phyloP scores from a whole-genome alignment of 768 basidiomycete species.

The Leccinum imitatum region DNA sequence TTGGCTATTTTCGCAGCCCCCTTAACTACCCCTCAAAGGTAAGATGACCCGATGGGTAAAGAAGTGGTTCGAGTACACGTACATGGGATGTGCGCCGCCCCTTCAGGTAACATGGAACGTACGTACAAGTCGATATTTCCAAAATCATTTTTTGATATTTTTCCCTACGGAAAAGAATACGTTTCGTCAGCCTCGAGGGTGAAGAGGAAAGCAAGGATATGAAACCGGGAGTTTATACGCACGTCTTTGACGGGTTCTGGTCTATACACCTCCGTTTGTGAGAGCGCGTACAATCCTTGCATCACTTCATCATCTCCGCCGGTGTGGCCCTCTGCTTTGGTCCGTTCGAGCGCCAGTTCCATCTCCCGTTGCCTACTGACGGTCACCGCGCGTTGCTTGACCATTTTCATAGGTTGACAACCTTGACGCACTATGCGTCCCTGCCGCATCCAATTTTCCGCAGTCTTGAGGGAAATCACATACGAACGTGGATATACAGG shows the following conservation, averaged over 20 bases:
- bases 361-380: slow-evolving; percentile 73
- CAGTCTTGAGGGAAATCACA: slow-evolving; percentile 83
- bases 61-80: slow-evolving; percentile 35
- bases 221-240: slow-evolving; percentile 51
- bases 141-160: slow-evolving; percentile 92
- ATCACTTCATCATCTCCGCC: slow-evolving; percentile 54
- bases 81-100: slow-evolving; percentile 91
- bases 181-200: slow-evolving; percentile 6
- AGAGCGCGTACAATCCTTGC: slow-evolving; percentile 85
- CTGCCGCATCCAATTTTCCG: slow-evolving; percentile 93
- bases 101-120: slow-evolving; percentile 89
- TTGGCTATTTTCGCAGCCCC: slow-evolving; percentile 87
- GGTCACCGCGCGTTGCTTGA: slow-evolving; percentile 83
- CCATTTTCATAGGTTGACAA: slow-evolving; percentile 85
- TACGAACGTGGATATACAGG: slow-evolving; percentile 84
- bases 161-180: slow-evolving; percentile 56
- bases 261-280: slow-evolving; percentile 79
- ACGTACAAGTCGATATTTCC: slow-evolving; percentile 97
- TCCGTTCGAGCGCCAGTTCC: slow-evolving; percentile 51
- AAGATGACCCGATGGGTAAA: slow-evolving; percentile 9
- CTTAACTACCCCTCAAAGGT: slow-evolving; percentile 53
- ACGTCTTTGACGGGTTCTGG: slow-evolving; percentile 86
- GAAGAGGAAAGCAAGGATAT: slow-evolving; percentile 5
- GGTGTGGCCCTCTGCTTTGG: slow-evolving; percentile 36
- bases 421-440: slow-evolving; percentile 73